Evolutionary conservation across 345 rosid genomes (phyloP).

Genomic region (rapeseed (Brassica napus)): DNA sequence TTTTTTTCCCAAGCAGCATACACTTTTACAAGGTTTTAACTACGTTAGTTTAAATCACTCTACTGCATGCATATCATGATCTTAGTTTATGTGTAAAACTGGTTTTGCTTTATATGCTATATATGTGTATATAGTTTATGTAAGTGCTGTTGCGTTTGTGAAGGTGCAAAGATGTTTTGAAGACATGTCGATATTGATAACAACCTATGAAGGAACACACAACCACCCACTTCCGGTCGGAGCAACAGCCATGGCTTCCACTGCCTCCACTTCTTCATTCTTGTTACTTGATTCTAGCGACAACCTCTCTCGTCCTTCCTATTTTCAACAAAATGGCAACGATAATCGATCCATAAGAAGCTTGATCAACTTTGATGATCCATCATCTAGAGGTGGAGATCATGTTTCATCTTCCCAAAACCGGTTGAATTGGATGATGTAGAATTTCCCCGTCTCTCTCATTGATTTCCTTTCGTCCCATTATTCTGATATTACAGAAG

Average conservation of each 20-base stretch:
- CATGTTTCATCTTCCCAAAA: conserved; percentile 38
- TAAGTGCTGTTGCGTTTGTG: conserved; percentile 6
- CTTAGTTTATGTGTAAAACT: background rate
- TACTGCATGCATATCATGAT: background rate
- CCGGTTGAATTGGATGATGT: conserved; percentile 37
- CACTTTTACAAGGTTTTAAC: background rate
- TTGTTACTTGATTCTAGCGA: conserved; percentile 41
- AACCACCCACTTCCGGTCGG: conserved; percentile 51
- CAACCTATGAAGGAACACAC: conserved; percentile 56
- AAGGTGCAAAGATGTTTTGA: conserved; percentile 52
- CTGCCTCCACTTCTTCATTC: conserved; percentile 41
- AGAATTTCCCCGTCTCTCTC: background rate
- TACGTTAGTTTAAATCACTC: background rate
- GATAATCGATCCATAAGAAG: conserved; percentile 20
- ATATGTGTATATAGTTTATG: background rate
- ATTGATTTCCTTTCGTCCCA: background rate
- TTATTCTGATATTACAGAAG: conserved; percentile 1
- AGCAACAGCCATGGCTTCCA: conserved; percentile 56
- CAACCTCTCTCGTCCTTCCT: conserved; percentile 29
- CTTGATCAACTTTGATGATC: conserved; percentile 34
- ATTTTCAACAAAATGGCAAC: conserved; percentile 20
- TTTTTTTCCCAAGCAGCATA: background rate
- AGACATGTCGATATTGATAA: conserved; percentile 48
- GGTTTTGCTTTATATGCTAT: background rate
- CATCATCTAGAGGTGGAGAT: conserved; percentile 34